Conservation (phyloP, 2,329 filamentous ascomycete genomes). For the Colletotrichum costaricense region DNA sequence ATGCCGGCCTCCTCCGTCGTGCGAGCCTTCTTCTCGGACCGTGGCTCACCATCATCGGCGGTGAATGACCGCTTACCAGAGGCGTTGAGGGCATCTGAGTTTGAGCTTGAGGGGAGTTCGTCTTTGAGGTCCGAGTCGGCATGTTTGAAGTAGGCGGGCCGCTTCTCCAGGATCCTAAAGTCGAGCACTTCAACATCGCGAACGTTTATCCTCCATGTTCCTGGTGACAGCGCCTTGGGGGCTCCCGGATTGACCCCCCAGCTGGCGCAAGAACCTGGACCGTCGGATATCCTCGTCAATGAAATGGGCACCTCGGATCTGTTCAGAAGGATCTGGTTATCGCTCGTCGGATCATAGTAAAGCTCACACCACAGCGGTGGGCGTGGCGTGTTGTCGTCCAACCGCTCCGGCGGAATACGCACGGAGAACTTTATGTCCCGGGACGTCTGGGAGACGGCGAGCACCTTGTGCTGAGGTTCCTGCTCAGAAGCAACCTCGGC, state of each 20-base stretch:
- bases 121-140: constrained; percentile 37
- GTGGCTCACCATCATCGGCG: constrained; percentile 53
- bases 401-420: constrained; percentile 61
- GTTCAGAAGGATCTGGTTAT: constrained; percentile 68
- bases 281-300: constrained; percentile 58
- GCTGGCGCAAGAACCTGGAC: constrained; percentile 46
- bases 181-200: constrained; percentile 62
- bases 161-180: constrained; percentile 68
- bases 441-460: constrained; percentile 70
- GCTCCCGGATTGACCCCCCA: constrained; percentile 54
- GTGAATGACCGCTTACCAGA: constrained; percentile 63
- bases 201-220: constrained; percentile 68
- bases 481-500: constrained; percentile 64
- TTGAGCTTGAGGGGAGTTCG: constrained; percentile 40
- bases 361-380: constrained; percentile 69
- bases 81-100: constrained; percentile 53
- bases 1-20: constrained; percentile 45
- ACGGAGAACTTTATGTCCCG: constrained; percentile 71
- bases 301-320: constrained; percentile 65
- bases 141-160: constrained; percentile 54
- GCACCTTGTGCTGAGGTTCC: constrained; percentile 64
- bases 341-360: constrained; percentile 69
- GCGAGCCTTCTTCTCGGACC: constrained; percentile 56
- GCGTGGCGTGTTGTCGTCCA: constrained; percentile 53
- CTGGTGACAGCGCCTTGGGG: constrained; percentile 61